These are phyloP conservation scores for Boeremia exigua DNA, from an alignment of 2,329 filamentous ascomycete species.

Conservation along the genomic window DNA sequence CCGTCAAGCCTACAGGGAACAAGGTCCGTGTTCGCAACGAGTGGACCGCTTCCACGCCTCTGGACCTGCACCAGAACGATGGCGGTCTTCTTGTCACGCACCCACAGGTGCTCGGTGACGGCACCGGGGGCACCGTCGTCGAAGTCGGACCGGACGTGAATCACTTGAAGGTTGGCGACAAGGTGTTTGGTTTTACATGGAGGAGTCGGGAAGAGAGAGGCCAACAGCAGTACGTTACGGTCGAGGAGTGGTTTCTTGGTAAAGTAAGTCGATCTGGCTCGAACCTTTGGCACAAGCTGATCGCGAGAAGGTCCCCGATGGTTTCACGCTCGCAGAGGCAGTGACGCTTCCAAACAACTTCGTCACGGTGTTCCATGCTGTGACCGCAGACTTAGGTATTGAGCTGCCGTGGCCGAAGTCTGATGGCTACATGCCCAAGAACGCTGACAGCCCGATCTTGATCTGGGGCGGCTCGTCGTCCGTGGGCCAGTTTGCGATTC, in stretches of 20 bases:
- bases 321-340: conserved; percentile 54
- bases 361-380: conserved; percentile 65
- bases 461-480: conserved; percentile 55
- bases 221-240: conserved; percentile 63
- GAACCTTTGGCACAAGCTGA: conserved; percentile 8
- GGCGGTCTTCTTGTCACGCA: conserved; percentile 61
- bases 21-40: conserved; percentile 62
- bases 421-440: conserved; percentile 42
- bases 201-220: conserved; percentile 56
- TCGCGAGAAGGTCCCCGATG: conserved; percentile 47
- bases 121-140: conserved; percentile 60
- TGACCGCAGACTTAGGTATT: conserved; percentile 59
- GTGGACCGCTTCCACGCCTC: conserved; percentile 66
- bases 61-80: conserved; percentile 68
- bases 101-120: conserved; percentile 60
- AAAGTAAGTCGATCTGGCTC: conserved; percentile 19
- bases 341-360: conserved; percentile 63
- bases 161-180: conserved; percentile 59
- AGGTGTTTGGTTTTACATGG: conserved; percentile 63
- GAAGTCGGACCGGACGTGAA: conserved; percentile 56
- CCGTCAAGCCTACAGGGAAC: conserved; percentile 41
- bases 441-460: conserved; percentile 45
- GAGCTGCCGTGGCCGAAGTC: conserved; percentile 65
- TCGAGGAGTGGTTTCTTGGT: conserved; percentile 55
- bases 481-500: conserved; percentile 52